Evolutionary conservation across 2,329 filamentous ascomycete genomes (phyloP).

Genomic region (Sporothrix pallida): DNA sequence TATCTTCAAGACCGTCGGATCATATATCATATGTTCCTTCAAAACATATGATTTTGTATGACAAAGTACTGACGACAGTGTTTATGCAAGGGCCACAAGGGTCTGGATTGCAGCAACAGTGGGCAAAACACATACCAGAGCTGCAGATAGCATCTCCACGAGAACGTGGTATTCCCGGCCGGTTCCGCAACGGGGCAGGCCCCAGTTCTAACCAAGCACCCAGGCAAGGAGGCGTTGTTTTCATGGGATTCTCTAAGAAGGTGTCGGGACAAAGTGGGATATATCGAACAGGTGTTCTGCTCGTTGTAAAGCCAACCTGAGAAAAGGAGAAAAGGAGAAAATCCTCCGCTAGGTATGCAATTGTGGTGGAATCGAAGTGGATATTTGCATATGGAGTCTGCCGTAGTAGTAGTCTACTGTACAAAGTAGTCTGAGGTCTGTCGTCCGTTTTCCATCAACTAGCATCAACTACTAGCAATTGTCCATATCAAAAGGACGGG

Average conservation of each 20-base stretch:
- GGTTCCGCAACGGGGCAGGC: too few species aligned
- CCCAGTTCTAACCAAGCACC: neutral
- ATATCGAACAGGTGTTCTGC: neutral
- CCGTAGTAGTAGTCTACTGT: too few species aligned
- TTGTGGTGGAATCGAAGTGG: neutral
- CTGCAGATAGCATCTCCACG: neutral
- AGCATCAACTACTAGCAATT: neutral
- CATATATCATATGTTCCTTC: too few species aligned
- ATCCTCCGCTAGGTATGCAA: neutral
- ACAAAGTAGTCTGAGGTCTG: neutral
- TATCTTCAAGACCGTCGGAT: too few species aligned
- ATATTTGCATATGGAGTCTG: neutral
- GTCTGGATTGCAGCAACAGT: neutral
- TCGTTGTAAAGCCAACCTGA: neutral
- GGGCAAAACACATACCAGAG: neutral
- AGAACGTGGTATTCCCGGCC: neutral
- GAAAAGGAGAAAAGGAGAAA: neutral
- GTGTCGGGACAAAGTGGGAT: too few species aligned
- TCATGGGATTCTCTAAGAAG: neutral
- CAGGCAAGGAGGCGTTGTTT: slow-evolving; percentile 16
- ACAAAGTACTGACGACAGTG: too few species aligned
- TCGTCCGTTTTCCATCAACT: neutral
- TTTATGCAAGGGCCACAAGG: too few species aligned
- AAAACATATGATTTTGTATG: too few species aligned
- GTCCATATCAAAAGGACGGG: slow-evolving; percentile 1